A percentile compares a stretch with the other conserved stretches of the same genome.
These are phyloP conservation scores for Silene coronaria DNA, from an alignment of 179 eudicot genomes.

Conservation along the genomic window DNA sequence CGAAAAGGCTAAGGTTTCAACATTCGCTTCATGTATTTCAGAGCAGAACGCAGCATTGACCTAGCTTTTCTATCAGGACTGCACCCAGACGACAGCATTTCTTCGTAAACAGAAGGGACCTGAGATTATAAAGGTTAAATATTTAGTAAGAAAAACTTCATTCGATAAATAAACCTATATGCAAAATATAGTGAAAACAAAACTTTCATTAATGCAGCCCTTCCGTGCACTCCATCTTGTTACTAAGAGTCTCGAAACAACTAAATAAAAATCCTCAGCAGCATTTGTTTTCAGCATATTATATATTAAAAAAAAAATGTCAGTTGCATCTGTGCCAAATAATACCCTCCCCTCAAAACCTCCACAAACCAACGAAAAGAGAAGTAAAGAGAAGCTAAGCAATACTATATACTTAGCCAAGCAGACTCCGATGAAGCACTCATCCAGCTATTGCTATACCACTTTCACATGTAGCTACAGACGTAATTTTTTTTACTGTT, in stretches of 20 bases:
- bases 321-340: neutral
- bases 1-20: constrained; percentile 37
- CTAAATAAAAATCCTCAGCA: neutral
- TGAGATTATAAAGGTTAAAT: constrained; percentile 27
- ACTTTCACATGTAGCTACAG: neutral
- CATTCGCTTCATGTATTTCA: constrained; percentile 72
- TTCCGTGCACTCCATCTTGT: constrained; percentile 2
- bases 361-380: neutral
- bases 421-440: neutral
- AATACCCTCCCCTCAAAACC: neutral
- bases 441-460: neutral
- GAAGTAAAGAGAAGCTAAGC: neutral
- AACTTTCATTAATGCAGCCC: neutral
- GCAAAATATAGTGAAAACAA: neutral
- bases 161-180: neutral
- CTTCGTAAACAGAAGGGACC: constrained; percentile 94
- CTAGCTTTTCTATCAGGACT: constrained; percentile 87
- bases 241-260: neutral
- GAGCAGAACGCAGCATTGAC: constrained; percentile 82
- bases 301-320: neutral
- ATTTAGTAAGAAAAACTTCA: neutral
- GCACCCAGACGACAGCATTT: constrained; percentile 81
- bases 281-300: neutral
- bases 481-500: neutral
- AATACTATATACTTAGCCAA: neutral